Base-by-base conservation (phyloP, 495 filamentous ascomycete genomes). In the Polyplosphaeria fusca region DNA sequence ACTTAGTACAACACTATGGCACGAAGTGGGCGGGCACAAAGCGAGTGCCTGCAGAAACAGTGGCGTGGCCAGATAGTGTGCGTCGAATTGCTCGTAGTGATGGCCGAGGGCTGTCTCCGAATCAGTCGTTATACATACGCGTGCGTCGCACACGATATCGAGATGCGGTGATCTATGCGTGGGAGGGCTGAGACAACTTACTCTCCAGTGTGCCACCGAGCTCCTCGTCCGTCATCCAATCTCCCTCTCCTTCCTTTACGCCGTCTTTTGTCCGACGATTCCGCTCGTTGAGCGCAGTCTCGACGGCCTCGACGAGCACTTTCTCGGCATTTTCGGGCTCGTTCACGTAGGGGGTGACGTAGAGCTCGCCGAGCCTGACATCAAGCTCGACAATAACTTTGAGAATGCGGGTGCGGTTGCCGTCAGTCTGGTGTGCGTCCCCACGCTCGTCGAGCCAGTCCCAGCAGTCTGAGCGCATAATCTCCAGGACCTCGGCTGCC, bases 21-120 rank as follows among this genome's bases (percentile, higher is more conserved):
- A 94, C 27, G 72, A 73, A n/a, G 73, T 75, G 1, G 66, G 64
- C 12, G 77, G 68, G 47, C 79, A 63, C 22, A 92, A 66, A 25
- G 82, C 73, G 37, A 96, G 73, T 2, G 91, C 87, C 59, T 91
- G 91, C 59, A 97, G 78, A 68, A 88, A 95, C 30, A 97, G 75
- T n/a, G 92, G 91, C 24, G 88, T 78, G 14, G 93, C 87, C 5
- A 96, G 82, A 53, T 88, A 87, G 58, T 86, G 79, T 55, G 84
- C 79, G 46, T 84, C 75, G 62, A 82, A 82, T 40, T 73, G 72
- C 55, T 82, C 79, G 71, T 95, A 96, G 58, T 81, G 81, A 24
- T 80, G 73, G 18, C 79, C 92, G 22, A 97, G 77, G 3, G 86
- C 86, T 84, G 60, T 51, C 25, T 22, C 12, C 48, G 35, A 22